phyloP scores from a whole-genome alignment of 495 filamentous ascomycete genomes.

The Xylaria scruposa region DNA sequence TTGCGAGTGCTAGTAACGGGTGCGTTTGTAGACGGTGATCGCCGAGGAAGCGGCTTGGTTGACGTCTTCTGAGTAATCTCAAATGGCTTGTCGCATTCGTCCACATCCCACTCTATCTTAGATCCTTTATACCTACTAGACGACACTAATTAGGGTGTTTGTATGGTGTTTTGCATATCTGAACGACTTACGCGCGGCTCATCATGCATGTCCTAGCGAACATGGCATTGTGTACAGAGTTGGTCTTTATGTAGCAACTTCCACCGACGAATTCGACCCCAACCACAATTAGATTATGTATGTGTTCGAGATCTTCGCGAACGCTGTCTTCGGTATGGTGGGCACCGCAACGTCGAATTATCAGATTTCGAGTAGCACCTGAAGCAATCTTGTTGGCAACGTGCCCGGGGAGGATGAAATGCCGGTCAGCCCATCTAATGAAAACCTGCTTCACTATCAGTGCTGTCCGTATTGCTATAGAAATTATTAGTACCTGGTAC shows the following conservation, averaged over 20 bases:
- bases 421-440: slow-evolving; percentile 57
- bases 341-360: slow-evolving; percentile 64
- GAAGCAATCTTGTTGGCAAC: slow-evolving; percentile 68
- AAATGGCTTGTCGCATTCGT: slow-evolving; percentile 75
- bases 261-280: slow-evolving; percentile 63
- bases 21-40: slow-evolving; percentile 46
- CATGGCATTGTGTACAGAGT: slow-evolving; percentile 78
- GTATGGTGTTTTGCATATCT: background rate
- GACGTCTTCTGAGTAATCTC: slow-evolving; percentile 30
- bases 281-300: slow-evolving; percentile 78
- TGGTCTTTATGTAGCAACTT: slow-evolving; percentile 72
- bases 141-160: slow-evolving; percentile 8
- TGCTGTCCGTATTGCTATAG: background rate
- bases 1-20: slow-evolving; percentile 50
- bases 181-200: slow-evolving; percentile 60
- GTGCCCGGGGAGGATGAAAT: slow-evolving; percentile 71
- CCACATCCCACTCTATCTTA: slow-evolving; percentile 72
- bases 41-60: slow-evolving; percentile 43
- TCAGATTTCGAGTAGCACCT: slow-evolving; percentile 81
- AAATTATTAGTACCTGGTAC: slow-evolving; percentile 35
- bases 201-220: slow-evolving; percentile 81
- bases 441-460: slow-evolving; percentile 29
- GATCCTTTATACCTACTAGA: slow-evolving; percentile 71
- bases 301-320: slow-evolving; percentile 80
- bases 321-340: slow-evolving; percentile 69